Evolutionary conservation across 345 rosid species (phyloP), one percentile per base, ranked within the genome.

Genomic region (Arabidopsis thaliana): DNA sequence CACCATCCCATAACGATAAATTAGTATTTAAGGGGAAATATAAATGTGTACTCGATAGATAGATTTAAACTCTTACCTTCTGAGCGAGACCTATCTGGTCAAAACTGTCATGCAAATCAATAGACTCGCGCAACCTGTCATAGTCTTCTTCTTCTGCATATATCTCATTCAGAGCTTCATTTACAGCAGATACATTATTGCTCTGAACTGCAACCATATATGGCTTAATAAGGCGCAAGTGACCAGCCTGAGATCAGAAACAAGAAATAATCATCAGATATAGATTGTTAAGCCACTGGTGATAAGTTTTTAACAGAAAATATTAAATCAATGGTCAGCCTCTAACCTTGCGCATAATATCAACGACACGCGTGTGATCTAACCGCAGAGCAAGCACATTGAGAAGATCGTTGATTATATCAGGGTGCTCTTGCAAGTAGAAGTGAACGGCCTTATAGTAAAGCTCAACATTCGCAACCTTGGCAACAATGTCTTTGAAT

Each of bases 371-470:
- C 1, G 97, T 85, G 78, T 95, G 99, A 78, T 95, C 99, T 77
- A 95, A 93, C 50, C 97, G 87, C 67, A 95, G 91, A 34, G 97
- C 97, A 33, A 95, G 90, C 81, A 95, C 99, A 65, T 95, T 92
- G 55, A 95, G 96, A 60, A 95, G 85, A 83, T 95, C 99, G 50
- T 95, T 95, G 73, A 95, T 90, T 24, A 92, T 85, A 82, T 95
- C 99, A 51, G 99, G 99, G 76, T 95, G 99, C 78, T 95, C 99
- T 85, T 92, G 91, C 87, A 95, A 85, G 86, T 95, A 95, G 84
- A 95, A 95, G 85, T 95, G 99, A 62, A 95, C 99, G 0, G 99
- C 98, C 85, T 95, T 95, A 59, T 95, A 95, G 81, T 95, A 95
- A 53, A 95, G 86, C 79, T 95, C 99, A 20, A 95, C 99, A 77